Conservation (phyloP, 805 yeast genomes). For the Maudiozyma turicensis region DNA sequence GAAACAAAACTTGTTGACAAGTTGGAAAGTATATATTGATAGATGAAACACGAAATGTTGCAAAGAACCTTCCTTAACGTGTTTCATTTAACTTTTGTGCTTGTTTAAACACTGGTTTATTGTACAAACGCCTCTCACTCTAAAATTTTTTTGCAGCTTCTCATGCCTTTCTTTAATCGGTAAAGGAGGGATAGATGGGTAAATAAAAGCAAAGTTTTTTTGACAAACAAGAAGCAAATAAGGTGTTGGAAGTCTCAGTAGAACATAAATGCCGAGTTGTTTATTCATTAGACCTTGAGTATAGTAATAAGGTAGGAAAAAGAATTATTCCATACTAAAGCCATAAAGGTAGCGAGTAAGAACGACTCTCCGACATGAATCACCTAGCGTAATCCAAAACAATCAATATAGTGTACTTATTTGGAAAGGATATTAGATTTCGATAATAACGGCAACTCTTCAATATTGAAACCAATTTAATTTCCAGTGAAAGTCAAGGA, state of each 20-base stretch:
- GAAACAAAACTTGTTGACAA: neutral
- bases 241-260: neutral
- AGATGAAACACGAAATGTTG: neutral
- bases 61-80: neutral
- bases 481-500: neutral
- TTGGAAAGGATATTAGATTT: neutral
- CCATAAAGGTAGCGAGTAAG: neutral
- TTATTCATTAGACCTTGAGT: neutral
- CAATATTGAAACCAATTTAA: neutral
- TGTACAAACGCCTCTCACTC: no score
- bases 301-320: neutral
- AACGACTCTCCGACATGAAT: slow-evolving; percentile 1
- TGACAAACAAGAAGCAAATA: neutral
- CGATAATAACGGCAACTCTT: neutral
- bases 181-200: neutral
- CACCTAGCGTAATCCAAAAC: neutral
- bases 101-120: neutral
- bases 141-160: no score
- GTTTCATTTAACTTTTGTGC: neutral
- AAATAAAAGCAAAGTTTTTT: neutral
- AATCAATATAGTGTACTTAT: neutral
- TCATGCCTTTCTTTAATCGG: neutral
- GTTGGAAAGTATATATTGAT: neutral
- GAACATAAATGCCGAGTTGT: neutral
- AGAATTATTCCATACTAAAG: neutral